phyloP scores from a whole-genome alignment of 768 basidiomycete species.

The Cystobasidium tubakii region DNA sequence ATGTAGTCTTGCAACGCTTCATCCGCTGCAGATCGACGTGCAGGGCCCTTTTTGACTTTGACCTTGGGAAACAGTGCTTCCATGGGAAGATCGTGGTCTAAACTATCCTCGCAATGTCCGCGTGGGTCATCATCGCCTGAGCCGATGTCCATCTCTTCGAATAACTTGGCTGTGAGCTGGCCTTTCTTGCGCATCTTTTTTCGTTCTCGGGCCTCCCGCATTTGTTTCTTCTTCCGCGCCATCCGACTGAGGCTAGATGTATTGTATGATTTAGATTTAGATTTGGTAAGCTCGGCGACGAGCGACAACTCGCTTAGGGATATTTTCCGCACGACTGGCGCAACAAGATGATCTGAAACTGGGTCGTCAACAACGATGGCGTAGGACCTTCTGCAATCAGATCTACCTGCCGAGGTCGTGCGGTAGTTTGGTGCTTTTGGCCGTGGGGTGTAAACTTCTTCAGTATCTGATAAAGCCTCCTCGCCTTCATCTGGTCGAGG shows the following conservation, averaged over 20 bases:
- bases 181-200: conserved; percentile 14
- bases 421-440: background rate
- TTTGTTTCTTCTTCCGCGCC: background rate
- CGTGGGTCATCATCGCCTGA: background rate
- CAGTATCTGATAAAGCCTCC: background rate
- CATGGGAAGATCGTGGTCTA: background rate
- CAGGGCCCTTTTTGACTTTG: background rate
- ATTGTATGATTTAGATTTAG: background rate
- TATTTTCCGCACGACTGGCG: too few species aligned
- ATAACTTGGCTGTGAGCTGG: background rate
- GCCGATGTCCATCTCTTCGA: background rate
- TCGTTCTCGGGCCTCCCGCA: background rate
- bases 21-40: background rate
- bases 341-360: too few species aligned
- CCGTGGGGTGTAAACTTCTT: background rate
- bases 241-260: background rate
- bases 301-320: background rate
- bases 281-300: background rate
- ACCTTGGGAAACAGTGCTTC: background rate
- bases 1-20: background rate
- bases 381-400: background rate
- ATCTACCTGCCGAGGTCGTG: too few species aligned
- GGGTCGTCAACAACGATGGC: background rate
- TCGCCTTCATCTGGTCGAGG: background rate
- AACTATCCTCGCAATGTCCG: background rate